Conservation (phyloP, 192 early-diverging fungal genomes). For the Lobosporangium transversale region DNA sequence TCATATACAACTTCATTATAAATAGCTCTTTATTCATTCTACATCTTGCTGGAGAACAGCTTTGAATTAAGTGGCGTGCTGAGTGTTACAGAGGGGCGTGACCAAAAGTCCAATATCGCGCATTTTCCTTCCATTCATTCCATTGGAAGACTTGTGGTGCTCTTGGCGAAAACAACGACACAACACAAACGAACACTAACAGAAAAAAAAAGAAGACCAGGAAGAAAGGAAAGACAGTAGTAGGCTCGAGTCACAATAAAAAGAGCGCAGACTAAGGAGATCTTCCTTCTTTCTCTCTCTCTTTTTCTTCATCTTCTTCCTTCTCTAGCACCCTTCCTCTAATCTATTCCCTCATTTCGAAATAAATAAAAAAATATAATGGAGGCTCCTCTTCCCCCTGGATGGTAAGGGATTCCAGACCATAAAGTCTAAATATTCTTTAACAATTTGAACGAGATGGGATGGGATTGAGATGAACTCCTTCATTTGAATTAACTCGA, state of each 20-base stretch:
- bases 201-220: background rate
- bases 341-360: background rate
- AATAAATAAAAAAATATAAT: conserved; percentile 4
- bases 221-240: background rate
- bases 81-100: too few species aligned
- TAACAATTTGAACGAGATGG: too few species aligned
- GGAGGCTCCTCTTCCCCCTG: conserved; percentile 44
- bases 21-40: too few species aligned
- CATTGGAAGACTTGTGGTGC: background rate
- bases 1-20: too few species aligned
- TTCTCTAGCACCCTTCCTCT: conserved; percentile 2
- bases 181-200: background rate
- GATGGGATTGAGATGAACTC: too few species aligned
- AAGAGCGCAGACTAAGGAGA: background rate
- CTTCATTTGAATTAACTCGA: too few species aligned
- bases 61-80: too few species aligned
- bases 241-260: background rate
- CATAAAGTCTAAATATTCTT: too few species aligned
- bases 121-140: background rate
- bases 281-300: background rate
- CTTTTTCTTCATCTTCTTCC: conserved; percentile 2
- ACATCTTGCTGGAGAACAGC: too few species aligned
- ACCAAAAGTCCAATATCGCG: conserved; percentile 32
- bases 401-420: too few species aligned
- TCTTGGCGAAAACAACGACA: conserved; percentile 2